Evolutionary conservation across 495 filamentous ascomycete genomes (phyloP).

Genomic region (Cercophora sp.): DNA sequence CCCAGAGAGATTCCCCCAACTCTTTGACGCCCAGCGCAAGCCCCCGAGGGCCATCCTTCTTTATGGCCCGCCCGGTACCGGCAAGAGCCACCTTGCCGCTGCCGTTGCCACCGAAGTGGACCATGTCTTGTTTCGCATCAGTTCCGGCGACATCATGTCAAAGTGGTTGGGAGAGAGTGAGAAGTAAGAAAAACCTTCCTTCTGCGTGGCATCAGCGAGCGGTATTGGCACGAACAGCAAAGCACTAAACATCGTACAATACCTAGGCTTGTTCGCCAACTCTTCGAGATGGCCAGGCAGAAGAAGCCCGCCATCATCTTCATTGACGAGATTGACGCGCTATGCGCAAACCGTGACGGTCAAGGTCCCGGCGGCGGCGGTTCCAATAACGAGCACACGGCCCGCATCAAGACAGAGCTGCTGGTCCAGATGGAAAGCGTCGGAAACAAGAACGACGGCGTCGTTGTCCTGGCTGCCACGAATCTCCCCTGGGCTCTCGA

Average conservation of each 20-base stretch:
- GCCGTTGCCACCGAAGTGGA: constrained; percentile 47
- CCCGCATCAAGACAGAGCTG: constrained; percentile 92
- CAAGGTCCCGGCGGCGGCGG: constrained; percentile 76
- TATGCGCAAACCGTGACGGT: constrained; percentile 78
- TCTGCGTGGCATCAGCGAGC: too few species aligned
- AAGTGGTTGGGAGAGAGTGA: constrained; percentile 99
- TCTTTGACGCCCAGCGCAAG: constrained; percentile 88
- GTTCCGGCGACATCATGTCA: constrained; percentile 81
- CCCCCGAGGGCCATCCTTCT: constrained; percentile 95
- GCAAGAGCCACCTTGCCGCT: constrained; percentile 90
- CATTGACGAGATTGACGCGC: constrained; percentile 93
- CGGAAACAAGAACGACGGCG: constrained; percentile 77
- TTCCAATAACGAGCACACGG: constrained; percentile 86
- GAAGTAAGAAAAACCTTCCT: constrained; percentile 50
- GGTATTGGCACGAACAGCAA: not conserved
- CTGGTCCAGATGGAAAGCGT: constrained; percentile 98
- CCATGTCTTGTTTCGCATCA: constrained; percentile 58
- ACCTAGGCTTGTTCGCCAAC: constrained; percentile 78
- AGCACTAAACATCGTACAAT: not conserved
- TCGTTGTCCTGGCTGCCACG: constrained; percentile 89
- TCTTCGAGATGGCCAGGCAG: constrained; percentile 91
- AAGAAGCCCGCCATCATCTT: constrained; percentile 96
- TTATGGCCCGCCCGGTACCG: constrained; percentile 90
- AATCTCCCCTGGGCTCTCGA: constrained; percentile 97
- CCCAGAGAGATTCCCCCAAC: constrained; percentile 89